Evolutionary conservation across 2,329 filamentous ascomycete species (phyloP), one percentile per base, ranked within the genome.

Genomic region (Metarhizium album): DNA sequence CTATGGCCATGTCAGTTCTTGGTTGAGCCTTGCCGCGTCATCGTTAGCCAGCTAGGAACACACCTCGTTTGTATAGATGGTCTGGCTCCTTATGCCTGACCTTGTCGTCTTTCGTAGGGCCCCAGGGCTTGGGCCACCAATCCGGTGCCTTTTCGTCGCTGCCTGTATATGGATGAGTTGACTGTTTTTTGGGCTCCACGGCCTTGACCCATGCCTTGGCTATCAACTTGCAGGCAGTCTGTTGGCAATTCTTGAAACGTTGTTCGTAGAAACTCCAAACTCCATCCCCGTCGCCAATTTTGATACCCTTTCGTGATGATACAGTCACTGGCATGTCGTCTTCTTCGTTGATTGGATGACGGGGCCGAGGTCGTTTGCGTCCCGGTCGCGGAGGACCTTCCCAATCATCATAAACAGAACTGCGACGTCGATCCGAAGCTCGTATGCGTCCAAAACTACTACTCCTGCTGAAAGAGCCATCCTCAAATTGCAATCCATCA

Each of bases 141-240:
- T 77, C 76, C 0, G 82, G 80, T 1, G 77, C 77, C 56, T 79
- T 81, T 31, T 75, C 75, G 45, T 83, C 76, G 31, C 75, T 78
- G n/a, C 74, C 73, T 1, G 82, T 85, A 60, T 90, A 90, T 0
- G 86, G 85, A 58, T 86, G 81, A 18, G 79, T 83, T 0, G 83
- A 83, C 64, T 88, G 85, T 64, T 90, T 90, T 67, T 86, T 87
- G 0, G 86, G 86, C 58, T 86, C 84, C 2, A 89, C 79, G 2
- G 80, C 74, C 60, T 87, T 87, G 53, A 90, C 82, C 79, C 85
- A 89, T 11, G 79, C 82, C 63, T 89, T 90, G 33, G 81, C 81
- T 48, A 89, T 82, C 24, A 82, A 69, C 64, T 89, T 89, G 67
- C 83, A 84, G 6, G 82, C 78, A 2, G 80, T 76, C 58, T 90